Percentiles rank a stretch among this genome's conserved stretches.
phyloP scores from a whole-genome alignment of 2,329 filamentous ascomycete genomes.

The Epicoccum nigrum region DNA sequence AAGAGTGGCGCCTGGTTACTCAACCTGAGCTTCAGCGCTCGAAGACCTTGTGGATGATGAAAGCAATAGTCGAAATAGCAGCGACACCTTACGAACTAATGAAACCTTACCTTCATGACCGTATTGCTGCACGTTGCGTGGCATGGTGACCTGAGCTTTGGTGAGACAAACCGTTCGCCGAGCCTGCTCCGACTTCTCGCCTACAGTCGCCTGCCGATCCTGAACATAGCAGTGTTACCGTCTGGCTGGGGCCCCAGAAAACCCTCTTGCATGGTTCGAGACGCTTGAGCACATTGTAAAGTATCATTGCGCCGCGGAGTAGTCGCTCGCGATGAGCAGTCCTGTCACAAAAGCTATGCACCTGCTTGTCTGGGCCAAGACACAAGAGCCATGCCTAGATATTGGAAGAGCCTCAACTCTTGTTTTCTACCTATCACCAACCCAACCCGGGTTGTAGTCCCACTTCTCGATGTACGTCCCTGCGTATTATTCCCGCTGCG shows the following conservation, averaged over 20 bases:
- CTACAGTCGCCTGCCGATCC: not conserved
- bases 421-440: constrained; percentile 1
- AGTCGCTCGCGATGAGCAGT: not conserved
- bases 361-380: not conserved
- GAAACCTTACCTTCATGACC: not conserved
- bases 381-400: constrained; percentile 2
- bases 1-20: not conserved
- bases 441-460: constrained; percentile 2
- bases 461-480: constrained; percentile 11
- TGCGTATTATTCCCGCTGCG: constrained; percentile 6
- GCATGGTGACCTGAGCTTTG: constrained; percentile 3
- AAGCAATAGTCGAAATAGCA: constrained; percentile 1
- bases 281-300: not conserved
- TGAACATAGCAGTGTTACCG: not conserved
- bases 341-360: not conserved
- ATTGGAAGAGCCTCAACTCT: constrained; percentile 8
- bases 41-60: not conserved
- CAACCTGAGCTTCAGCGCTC: not conserved
- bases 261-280: too few species aligned
- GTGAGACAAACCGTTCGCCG: constrained; percentile 7
- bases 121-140: not conserved
- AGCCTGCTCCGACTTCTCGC: constrained; percentile 12
- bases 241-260: not conserved
- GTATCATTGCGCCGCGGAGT: not conserved
- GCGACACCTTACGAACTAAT: constrained; percentile 11